phyloP scores from a whole-genome alignment of 495 filamentous ascomycete species.

The Cercophora scortea region DNA sequence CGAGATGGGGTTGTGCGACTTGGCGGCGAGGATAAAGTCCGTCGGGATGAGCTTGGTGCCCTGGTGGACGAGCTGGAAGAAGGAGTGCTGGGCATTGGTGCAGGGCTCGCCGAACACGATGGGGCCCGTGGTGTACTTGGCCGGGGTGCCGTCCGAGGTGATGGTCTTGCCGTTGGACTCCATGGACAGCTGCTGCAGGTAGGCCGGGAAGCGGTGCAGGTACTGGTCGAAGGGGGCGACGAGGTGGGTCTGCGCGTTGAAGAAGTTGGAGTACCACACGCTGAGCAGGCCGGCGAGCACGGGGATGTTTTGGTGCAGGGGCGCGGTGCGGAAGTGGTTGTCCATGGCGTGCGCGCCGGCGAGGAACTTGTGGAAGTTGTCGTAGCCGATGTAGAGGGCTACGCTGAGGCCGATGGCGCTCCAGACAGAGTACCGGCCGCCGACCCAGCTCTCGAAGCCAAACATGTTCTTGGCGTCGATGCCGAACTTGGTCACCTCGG shows the following conservation, averaged over 20 bases:
- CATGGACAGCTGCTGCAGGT: constrained; percentile 98
- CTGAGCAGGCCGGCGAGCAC: constrained; percentile 85
- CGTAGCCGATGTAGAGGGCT: constrained; percentile 87
- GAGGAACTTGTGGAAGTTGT: constrained; percentile 96
- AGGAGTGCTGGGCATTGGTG: constrained; percentile 99
- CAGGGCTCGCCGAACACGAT: constrained; percentile 97
- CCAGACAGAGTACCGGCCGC: constrained; percentile 97
- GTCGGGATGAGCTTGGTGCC: constrained; percentile 97
- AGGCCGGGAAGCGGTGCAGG: constrained; percentile 96
- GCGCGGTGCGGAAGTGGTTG: constrained; percentile 88
- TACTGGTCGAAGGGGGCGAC: constrained; percentile 99
- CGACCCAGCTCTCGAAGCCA: constrained; percentile 95
- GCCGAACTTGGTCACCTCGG: constrained; percentile 94
- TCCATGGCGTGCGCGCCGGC: constrained; percentile 96
- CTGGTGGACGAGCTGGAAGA: constrained; percentile 98
- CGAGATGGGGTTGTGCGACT: constrained; percentile 93
- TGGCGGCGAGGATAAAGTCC: constrained; percentile 92
- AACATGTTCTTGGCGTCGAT: constrained; percentile 99
- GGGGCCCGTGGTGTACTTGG: constrained; percentile 91
- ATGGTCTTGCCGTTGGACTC: constrained; percentile 99
- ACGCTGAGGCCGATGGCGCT: constrained; percentile 95
- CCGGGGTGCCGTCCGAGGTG: constrained; percentile 80
- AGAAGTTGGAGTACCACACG: constrained; percentile 99
- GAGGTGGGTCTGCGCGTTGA: constrained; percentile 92
- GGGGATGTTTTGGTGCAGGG: constrained; percentile 91